Evolutionary conservation across 768 basidiomycete species (phyloP), one percentile per base, ranked within the genome.

Genomic region (Termitomyces sp.): DNA sequence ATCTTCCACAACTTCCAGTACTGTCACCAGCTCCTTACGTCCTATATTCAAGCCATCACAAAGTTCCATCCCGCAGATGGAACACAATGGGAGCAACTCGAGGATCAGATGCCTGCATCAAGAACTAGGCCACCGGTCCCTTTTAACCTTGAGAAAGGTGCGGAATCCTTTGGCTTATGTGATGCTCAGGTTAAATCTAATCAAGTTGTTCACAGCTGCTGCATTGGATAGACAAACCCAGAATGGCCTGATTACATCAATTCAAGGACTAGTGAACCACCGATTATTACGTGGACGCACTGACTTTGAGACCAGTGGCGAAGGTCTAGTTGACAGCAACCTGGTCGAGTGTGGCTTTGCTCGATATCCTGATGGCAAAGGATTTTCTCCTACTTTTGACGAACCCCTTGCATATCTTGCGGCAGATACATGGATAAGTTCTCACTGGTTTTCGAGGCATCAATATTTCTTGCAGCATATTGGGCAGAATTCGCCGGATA

Each of bases 391-490:
- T 13, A 44, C 16, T 45, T 33, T 55, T 13, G 54, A 55, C 16
- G 54, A 55, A 18, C 45, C 54, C 20, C 44, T 55, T 30, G 54
- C 42, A 13, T 47, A 55, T 42, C 54, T 55, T 22, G 54, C 54
- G 3, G 54, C 54, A 9, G 44, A 47, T 22, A 15, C 15, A 5
- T 55, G 54, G 54, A 47, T 47, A 1, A 46, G n/a, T 22, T 13
- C 18, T 20, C 4, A 42, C 18, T 18, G 27, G n/a, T 7, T 1
- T 33, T 27, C 24, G 2, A 54, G 41, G 20, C 54, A 55, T 12
- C 18, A 45, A 0, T 42, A 44, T 31, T 55, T 56, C 24, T 8
- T 33, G 6, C 22, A 34, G 18, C n/a, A 6, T 15, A 46, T 56
- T 7, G 6, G 22, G 0, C 42, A 55, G 9, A 27, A 42, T 20